Evolutionary conservation across 2,329 filamentous ascomycete genomes (phyloP).

Genomic region (Epichloe typhina): DNA sequence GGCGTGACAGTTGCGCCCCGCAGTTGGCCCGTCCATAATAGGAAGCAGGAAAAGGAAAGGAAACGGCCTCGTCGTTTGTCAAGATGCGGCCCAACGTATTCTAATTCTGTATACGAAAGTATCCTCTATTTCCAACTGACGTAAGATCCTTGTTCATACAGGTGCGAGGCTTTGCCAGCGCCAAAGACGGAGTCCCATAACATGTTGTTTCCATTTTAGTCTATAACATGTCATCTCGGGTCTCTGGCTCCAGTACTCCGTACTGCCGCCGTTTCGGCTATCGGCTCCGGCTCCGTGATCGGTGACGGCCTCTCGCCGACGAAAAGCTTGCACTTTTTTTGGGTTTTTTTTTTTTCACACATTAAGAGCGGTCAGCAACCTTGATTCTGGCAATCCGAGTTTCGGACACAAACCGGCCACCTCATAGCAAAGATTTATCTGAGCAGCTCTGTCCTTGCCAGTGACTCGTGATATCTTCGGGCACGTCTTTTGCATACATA

Average conservation of each 20-base stretch:
- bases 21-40: too few species aligned
- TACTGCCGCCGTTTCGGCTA: conserved; percentile 2
- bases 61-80: too few species aligned
- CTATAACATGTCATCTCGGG: neutral
- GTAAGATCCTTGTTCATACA: too few species aligned
- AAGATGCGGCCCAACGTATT: too few species aligned
- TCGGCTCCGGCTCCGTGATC: conserved; percentile 1
- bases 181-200: too few species aligned
- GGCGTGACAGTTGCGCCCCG: too few species aligned
- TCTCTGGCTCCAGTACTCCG: neutral
- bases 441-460: neutral
- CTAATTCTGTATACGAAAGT: too few species aligned
- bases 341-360: too few species aligned
- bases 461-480: neutral
- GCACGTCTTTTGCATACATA: neutral
- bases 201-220: too few species aligned
- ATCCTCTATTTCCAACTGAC: too few species aligned
- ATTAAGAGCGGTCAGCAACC: neutral
- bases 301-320: neutral
- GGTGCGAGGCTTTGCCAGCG: too few species aligned
- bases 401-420: neutral
- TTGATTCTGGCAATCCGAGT: neutral
- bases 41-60: too few species aligned
- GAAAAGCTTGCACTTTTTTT: neutral
- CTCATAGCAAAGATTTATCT: neutral